These are phyloP conservation scores for Coemansia guatemalensis DNA, from an alignment of 192 early-diverging fungal genomes.

Conservation along the genomic window DNA sequence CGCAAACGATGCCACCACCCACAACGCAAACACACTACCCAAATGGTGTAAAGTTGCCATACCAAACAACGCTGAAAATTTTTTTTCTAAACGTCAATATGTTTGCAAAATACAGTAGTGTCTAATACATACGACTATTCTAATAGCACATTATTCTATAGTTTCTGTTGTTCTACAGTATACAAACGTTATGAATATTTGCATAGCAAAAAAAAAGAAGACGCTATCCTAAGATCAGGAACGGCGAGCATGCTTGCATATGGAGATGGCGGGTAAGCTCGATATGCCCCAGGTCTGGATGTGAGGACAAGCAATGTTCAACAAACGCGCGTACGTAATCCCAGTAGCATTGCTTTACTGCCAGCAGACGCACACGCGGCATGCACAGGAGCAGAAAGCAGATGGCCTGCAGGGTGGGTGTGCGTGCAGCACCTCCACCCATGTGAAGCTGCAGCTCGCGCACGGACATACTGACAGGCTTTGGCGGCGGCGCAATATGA, in stretches of 20 bases:
- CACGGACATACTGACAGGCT: constrained; percentile 16
- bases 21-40: no score
- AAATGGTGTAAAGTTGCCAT: no score
- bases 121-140: no score
- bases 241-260: constrained; percentile 15
- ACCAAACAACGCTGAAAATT: no score
- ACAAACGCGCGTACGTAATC: constrained; percentile 10
- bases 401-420: constrained; percentile 29
- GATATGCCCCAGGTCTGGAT: constrained; percentile 15
- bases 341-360: constrained; percentile 30
- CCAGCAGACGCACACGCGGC: constrained; percentile 14
- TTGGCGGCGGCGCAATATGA: neutral
- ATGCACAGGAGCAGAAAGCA: constrained; percentile 34
- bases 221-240: neutral
- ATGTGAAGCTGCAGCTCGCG: constrained; percentile 37
- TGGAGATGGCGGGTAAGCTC: constrained; percentile 23
- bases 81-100: no score
- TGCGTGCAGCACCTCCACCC: constrained; percentile 17
- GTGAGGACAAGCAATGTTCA: neutral
- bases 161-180: no score
- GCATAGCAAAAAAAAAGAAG: no score
- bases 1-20: no score
- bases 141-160: no score
- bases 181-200: no score
- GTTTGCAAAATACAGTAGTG: no score